These are phyloP conservation scores for Backusella tuberculispora DNA, from an alignment of 192 early-diverging fungal species.

Conservation along the genomic window DNA sequence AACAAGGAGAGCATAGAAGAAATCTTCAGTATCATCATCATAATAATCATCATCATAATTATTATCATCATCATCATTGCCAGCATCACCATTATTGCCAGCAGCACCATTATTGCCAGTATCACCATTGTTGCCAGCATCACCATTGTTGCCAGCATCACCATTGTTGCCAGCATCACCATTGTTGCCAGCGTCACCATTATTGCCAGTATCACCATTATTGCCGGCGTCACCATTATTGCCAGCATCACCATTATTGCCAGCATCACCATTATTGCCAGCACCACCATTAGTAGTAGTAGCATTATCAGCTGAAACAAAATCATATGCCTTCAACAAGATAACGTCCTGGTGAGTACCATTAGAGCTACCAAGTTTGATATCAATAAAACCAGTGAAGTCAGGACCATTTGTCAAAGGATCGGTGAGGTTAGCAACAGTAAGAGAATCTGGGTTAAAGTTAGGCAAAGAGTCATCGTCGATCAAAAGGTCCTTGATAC, in stretches of 20 bases:
- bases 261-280: background rate
- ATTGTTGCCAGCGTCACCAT: background rate
- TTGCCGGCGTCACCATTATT: background rate
- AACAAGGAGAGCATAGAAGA: background rate
- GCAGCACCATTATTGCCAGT: background rate
- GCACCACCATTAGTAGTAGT: background rate
- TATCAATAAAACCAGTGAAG: slow-evolving; percentile 1
- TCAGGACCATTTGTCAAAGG: background rate
- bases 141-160: background rate
- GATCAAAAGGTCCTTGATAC: background rate
- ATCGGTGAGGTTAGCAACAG: background rate
- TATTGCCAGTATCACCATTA: background rate
- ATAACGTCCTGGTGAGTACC: background rate
- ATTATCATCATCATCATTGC: background rate
- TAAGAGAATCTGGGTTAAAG: background rate
- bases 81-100: background rate
- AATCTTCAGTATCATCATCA: no score
- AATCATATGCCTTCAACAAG: background rate
- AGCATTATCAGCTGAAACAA: background rate
- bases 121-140: no score
- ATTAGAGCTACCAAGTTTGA: background rate
- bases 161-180: background rate
- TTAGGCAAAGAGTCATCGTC: background rate
- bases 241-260: background rate
- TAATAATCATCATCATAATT: no score